phyloP scores from a whole-genome alignment of 306 rosid species.

The Quercus robur region DNA sequence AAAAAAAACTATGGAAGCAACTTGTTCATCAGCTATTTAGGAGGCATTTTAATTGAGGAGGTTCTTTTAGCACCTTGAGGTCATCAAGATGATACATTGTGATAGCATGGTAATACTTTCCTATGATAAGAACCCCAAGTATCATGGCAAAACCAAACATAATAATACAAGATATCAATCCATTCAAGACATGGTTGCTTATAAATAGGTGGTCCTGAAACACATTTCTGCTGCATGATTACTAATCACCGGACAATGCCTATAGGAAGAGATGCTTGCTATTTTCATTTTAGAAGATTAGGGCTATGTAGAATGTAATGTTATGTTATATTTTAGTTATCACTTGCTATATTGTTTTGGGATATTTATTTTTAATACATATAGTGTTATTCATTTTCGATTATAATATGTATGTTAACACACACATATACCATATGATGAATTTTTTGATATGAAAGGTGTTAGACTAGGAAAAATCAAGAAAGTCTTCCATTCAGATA shows the following conservation, averaged over 20 bases:
- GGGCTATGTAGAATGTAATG: background rate
- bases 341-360: too few relatives aligned
- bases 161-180: background rate
- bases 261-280: background rate
- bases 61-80: background rate
- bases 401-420: background rate
- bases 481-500: too few relatives aligned
- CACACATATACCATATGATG: too few relatives aligned
- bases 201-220: background rate
- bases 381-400: too few relatives aligned
- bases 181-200: background rate
- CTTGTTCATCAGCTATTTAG: too few relatives aligned
- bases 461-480: too few relatives aligned
- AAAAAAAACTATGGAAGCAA: too few relatives aligned
- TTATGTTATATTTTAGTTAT: background rate
- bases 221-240: background rate
- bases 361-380: background rate
- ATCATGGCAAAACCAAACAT: background rate
- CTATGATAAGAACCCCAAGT: background rate
- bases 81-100: background rate
- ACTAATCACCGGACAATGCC: background rate
- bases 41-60: too few relatives aligned
- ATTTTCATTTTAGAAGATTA: background rate
- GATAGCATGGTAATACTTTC: background rate
- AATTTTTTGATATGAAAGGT: too few relatives aligned